Conservation (phyloP, 2,329 filamentous ascomycete genomes). For the Colletotrichum eremochloae region DNA sequence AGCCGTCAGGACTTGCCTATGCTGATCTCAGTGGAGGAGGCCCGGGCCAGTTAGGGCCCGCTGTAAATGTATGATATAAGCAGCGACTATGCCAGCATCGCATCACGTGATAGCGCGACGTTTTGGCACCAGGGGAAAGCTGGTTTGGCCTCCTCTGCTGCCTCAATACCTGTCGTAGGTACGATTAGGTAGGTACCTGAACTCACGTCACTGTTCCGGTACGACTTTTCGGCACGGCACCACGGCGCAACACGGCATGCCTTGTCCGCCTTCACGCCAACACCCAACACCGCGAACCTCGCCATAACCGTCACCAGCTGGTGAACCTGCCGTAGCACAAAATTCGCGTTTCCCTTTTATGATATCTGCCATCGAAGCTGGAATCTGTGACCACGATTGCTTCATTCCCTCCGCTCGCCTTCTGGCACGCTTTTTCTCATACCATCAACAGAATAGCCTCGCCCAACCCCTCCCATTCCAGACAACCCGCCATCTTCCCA, state of each 20-base stretch:
- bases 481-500: not conserved
- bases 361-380: slow-evolving; percentile 6
- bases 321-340: not conserved
- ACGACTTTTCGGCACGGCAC: slow-evolving; percentile 20
- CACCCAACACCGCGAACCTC: not conserved
- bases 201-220: slow-evolving; percentile 24
- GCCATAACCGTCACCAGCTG: not conserved
- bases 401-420: not conserved
- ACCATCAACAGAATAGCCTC: not conserved
- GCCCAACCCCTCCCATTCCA: not conserved
- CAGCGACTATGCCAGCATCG: accelerated
- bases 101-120: slow-evolving; percentile 39
- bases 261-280: not conserved
- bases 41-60: not conserved
- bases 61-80: not conserved
- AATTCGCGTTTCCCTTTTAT: not conserved
- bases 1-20: not conserved
- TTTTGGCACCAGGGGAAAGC: slow-evolving; percentile 22
- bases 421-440: not conserved
- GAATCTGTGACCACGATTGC: slow-evolving; percentile 1
- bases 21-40: not conserved
- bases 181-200: not conserved
- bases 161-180: not conserved
- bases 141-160: slow-evolving; percentile 10
- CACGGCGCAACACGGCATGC: slow-evolving; percentile 10